Percentiles rank a stretch among this genome's conserved stretches.
Evolutionary conservation across 179 eudicot species (phyloP).

Genomic region (Vitellaria paradoxa): DNA sequence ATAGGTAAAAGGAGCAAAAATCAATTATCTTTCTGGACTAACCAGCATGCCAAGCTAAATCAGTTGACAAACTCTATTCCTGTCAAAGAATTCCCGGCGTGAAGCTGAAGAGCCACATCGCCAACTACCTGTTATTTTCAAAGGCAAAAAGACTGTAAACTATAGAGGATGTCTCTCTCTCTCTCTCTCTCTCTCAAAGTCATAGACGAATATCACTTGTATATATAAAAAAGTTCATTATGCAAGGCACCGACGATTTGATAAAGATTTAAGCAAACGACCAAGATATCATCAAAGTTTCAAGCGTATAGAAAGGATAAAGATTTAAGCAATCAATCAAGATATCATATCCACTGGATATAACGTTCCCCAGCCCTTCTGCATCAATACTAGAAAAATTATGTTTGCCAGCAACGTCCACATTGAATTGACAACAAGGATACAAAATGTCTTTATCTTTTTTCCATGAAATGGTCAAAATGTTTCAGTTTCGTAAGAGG

Average conservation of each 20-base stretch:
- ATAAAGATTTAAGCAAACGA: background rate
- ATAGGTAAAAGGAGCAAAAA: too few relatives aligned
- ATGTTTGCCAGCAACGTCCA: background rate
- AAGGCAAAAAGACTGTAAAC: background rate
- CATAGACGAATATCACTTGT: background rate
- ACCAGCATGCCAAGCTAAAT: conserved; percentile 15
- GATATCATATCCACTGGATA: background rate
- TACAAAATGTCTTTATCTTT: background rate
- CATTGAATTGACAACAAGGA: background rate
- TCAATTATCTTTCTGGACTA: background rate
- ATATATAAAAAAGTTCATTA: background rate
- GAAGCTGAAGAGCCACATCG: conserved; percentile 79
- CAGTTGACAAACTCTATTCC: conserved; percentile 78
- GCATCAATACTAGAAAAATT: background rate
- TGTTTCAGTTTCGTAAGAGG: background rate
- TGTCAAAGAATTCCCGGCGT: conserved; percentile 45
- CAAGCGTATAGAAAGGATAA: background rate
- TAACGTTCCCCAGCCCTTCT: background rate
- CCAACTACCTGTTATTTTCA: conserved; percentile 67
- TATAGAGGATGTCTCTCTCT: background rate
- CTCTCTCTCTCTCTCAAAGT: too few relatives aligned
- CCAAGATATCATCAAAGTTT: background rate
- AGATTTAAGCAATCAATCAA: background rate
- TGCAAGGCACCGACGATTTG: background rate
- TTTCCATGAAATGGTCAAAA: background rate